phyloP scores from a whole-genome alignment of 352 stramenopile species.

The Pythium rishiriense region DNA sequence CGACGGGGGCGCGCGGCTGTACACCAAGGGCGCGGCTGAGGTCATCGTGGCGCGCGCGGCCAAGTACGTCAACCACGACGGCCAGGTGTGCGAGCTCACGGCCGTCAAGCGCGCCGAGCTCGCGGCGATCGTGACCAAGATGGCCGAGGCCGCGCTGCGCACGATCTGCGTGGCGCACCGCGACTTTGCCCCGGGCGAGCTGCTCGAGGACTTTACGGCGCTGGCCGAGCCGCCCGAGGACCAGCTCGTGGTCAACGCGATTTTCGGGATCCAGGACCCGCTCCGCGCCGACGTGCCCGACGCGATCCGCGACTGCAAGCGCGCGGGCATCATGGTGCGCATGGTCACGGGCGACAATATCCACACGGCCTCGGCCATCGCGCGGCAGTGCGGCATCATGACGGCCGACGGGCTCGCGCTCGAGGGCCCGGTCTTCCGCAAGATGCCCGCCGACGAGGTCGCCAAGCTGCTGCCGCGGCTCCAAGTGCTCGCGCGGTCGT shows the following conservation, averaged over 20 bases:
- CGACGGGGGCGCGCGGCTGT: conserved; percentile 46
- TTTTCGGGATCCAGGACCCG: conserved; percentile 97
- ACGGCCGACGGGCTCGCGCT: conserved; percentile 87
- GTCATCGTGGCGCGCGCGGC: conserved; percentile 60
- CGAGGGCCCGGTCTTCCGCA: conserved; percentile 92
- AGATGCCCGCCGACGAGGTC: conserved; percentile 68
- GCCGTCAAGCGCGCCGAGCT: conserved; percentile 67
- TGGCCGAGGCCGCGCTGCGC: conserved; percentile 82
- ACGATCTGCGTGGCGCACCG: conserved; percentile 88
- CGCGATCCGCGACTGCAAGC: conserved; percentile 93
- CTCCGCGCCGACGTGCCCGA: conserved; percentile 93
- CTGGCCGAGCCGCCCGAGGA: conserved; percentile 65
- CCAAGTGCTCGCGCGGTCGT: conserved; percentile 92
- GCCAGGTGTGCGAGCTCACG: conserved; percentile 50
- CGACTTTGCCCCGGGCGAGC: conserved; percentile 53
- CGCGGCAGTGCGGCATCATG: conserved; percentile 96
- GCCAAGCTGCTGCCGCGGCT: conserved; percentile 63
- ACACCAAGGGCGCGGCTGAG: conserved; percentile 76
- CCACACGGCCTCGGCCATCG: conserved; percentile 96
- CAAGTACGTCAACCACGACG: conserved; percentile 72
- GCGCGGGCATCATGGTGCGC: conserved; percentile 97
- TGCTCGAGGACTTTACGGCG: conserved; percentile 64
- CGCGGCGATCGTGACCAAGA: conserved; percentile 65
- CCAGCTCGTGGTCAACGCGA: conserved; percentile 78
- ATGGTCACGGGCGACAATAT: conserved; percentile 99